Percentiles rank a stretch among this genome's conserved stretches.
phyloP scores from a whole-genome alignment of 2,329 filamentous ascomycete genomes.

The Aaosphaeria pasadenensis region DNA sequence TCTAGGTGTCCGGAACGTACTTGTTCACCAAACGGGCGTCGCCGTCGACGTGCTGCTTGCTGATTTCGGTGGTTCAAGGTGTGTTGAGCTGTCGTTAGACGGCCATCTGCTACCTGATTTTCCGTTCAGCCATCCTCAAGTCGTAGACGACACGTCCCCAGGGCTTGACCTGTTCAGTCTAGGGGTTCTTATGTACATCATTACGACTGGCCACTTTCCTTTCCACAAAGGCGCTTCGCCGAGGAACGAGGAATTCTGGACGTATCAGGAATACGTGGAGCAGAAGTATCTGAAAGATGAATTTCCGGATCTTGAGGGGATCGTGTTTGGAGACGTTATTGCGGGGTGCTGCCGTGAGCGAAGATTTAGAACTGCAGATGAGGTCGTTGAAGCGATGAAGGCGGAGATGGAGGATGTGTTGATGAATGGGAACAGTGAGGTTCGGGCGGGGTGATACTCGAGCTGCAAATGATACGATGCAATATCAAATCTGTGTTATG shows the following conservation, averaged over 20 bases:
- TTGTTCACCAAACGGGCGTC: conserved; percentile 6
- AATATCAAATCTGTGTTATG: too few species aligned
- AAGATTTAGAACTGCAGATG: conserved; percentile 6
- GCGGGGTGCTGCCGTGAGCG: conserved; percentile 9
- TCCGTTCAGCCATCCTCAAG: conserved; percentile 2
- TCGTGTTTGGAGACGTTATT: background rate
- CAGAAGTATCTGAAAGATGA: background rate
- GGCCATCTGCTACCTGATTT: conserved; percentile 9
- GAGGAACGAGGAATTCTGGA: background rate
- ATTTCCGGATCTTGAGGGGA: background rate
- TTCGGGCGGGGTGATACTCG: too few species aligned
- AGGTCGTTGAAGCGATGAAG: conserved; percentile 9
- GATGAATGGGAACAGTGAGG: too few species aligned
- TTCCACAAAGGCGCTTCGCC: background rate
- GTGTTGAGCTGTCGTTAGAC: conserved; percentile 4
- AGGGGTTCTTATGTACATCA: background rate
- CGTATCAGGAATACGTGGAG: background rate
- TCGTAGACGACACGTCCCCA: background rate
- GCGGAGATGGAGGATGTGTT: background rate
- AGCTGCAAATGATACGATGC: too few species aligned
- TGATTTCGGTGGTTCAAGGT: conserved; percentile 12
- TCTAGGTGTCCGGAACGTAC: conserved; percentile 8
- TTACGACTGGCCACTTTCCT: conserved; percentile 1
- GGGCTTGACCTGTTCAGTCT: conserved; percentile 1
- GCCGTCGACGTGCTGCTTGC: conserved; percentile 7